Conservation (phyloP, 108 stramenopile species). For the Mayamaea pseudoterrestris region DNA sequence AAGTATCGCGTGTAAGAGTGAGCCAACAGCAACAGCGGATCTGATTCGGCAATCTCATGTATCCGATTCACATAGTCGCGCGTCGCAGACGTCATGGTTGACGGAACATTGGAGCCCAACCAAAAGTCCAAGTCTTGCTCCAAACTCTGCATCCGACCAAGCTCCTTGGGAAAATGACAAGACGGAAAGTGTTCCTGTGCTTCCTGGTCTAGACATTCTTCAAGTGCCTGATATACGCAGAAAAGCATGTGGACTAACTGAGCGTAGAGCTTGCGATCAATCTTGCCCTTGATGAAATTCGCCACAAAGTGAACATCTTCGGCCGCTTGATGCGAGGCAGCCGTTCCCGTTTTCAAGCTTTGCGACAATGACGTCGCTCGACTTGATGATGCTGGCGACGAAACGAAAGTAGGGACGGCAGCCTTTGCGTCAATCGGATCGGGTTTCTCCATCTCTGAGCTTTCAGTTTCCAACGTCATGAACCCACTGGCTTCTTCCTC, state of each 20-base stretch:
- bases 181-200: constrained; percentile 42
- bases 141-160: constrained; percentile 38
- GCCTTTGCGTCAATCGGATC: not conserved
- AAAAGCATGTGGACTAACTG: constrained; percentile 46
- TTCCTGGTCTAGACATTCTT: constrained; percentile 45
- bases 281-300: constrained; percentile 71
- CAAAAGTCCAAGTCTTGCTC: constrained; percentile 73
- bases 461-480: not conserved
- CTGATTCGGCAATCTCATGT: constrained; percentile 28
- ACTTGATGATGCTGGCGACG: not conserved
- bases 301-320: constrained; percentile 84
- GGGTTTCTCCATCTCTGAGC: constrained; percentile 3
- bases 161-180: constrained; percentile 67
- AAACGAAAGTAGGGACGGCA: not conserved
- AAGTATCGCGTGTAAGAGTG: constrained; percentile 88
- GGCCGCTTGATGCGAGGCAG: constrained; percentile 67
- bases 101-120: constrained; percentile 40
- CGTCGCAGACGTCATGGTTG: constrained; percentile 51
- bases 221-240: constrained; percentile 59
- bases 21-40: constrained; percentile 61
- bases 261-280: constrained; percentile 59
- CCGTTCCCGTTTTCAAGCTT: constrained; percentile 72
- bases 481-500: constrained; percentile 11
- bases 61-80: constrained; percentile 63
- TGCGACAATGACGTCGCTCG: constrained; percentile 26